Conservation (phyloP, 768 basidiomycete species). For the Hydnum rufescens region DNA sequence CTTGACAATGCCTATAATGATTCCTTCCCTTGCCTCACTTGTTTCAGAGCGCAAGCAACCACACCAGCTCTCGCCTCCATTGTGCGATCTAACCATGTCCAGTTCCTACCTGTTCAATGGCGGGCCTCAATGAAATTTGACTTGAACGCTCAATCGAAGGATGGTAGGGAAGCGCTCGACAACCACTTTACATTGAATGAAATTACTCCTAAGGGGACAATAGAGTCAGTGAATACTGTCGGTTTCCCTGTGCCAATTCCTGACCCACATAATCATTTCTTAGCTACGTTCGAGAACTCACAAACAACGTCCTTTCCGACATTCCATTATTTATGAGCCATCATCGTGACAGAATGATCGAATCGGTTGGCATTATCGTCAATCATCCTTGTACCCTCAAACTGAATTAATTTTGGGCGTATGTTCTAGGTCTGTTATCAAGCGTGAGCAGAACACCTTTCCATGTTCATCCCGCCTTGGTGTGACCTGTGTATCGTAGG, state of each 20-base stretch:
- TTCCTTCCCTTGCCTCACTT: not conserved
- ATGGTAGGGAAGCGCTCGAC: conserved; percentile 22
- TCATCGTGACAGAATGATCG: conserved; percentile 24
- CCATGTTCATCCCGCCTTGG: not conserved
- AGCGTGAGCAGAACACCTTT: conserved; percentile 12
- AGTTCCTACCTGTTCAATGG: conserved; percentile 27
- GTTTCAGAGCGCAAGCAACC: conserved; percentile 18
- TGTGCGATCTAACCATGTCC: conserved; percentile 22
- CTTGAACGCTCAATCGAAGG: conserved; percentile 18
- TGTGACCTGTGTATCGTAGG: conserved; percentile 7
- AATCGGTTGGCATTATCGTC: conserved; percentile 17
- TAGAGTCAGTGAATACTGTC: conserved; percentile 16
- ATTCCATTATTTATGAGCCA: conserved; percentile 27
- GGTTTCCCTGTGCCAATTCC: too few relatives aligned
- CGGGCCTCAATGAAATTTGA: conserved; percentile 19
- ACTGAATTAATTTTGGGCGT: not conserved
- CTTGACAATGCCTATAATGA: not conserved
- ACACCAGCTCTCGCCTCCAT: conserved; percentile 23
- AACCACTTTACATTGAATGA: conserved; percentile 25
- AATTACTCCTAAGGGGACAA: conserved; percentile 24
- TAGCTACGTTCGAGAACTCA: conserved; percentile 21
- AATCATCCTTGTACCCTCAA: not conserved
- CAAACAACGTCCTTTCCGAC: conserved; percentile 24
- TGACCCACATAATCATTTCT: not conserved
- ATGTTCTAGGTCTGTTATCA: conserved; percentile 17